Percentiles rank a stretch among this genome's conserved stretches.
phyloP scores from a whole-genome alignment of 768 basidiomycete genomes.

The Pisolithus sp. region DNA sequence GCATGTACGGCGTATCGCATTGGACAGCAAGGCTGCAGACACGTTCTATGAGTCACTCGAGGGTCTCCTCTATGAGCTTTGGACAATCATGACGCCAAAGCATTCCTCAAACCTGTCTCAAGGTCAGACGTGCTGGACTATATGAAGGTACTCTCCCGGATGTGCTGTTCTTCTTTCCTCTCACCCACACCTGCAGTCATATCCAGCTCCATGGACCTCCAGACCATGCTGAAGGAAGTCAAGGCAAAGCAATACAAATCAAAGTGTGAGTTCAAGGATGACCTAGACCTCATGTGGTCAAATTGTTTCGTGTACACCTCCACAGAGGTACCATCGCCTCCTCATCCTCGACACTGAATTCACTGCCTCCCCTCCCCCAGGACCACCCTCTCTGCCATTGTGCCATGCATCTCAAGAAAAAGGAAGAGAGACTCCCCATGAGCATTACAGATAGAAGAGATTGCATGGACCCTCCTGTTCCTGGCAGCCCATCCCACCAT shows the following conservation, averaged over 20 bases:
- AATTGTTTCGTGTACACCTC: constrained; percentile 94
- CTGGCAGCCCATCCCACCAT: constrained; percentile 35
- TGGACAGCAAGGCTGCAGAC: constrained; percentile 71
- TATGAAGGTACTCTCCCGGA: constrained; percentile 57
- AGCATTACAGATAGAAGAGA: constrained; percentile 89
- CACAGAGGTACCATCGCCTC: constrained; percentile 51
- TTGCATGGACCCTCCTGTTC: constrained; percentile 63
- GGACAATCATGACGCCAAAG: constrained; percentile 81
- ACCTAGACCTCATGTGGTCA: constrained; percentile 94
- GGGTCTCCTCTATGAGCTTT: constrained; percentile 79
- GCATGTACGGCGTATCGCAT: constrained; percentile 34
- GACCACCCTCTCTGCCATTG: constrained; percentile 83
- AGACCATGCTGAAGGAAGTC: constrained; percentile 88
- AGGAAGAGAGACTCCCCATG: constrained; percentile 79
- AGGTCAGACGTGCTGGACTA: constrained; percentile 91
- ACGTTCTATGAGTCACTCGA: constrained; percentile 94
- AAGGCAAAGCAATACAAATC: constrained; percentile 89
- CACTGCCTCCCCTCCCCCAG: constrained; percentile 33
- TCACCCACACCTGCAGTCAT: constrained; percentile 56
- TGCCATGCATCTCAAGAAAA: constrained; percentile 72
- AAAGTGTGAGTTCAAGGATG: constrained; percentile 89
- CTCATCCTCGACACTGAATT: neutral
- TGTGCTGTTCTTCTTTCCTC: neutral
- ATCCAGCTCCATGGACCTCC: constrained; percentile 90
- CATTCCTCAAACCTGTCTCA: constrained; percentile 90